These are phyloP conservation scores for Mortierella alpina DNA, from an alignment of 192 early-diverging fungal genomes.

Conservation along the genomic window DNA sequence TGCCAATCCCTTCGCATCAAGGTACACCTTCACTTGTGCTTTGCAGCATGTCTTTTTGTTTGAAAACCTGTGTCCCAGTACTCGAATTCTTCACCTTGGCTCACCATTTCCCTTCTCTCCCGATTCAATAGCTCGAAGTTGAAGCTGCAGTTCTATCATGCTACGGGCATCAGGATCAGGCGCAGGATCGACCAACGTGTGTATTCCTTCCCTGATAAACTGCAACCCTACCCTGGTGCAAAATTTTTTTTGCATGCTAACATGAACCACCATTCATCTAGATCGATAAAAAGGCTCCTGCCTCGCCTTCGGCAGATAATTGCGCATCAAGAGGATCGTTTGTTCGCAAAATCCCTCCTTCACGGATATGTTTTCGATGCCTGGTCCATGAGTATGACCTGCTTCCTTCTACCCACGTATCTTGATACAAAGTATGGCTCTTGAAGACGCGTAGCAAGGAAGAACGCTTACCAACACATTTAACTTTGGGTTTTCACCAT, in stretches of 20 bases:
- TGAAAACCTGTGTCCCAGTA: not conserved
- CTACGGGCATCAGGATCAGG: conserved; percentile 6
- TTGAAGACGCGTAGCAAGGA: not conserved
- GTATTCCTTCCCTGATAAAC: not conserved
- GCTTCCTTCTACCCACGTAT: not conserved
- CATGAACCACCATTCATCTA: not conserved
- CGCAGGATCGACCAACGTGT: conserved; percentile 7
- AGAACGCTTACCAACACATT: not conserved
- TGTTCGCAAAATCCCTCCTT: conserved; percentile 1
- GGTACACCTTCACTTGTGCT: conserved; percentile 7
- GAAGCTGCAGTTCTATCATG: conserved; percentile 41
- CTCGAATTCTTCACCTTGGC: too few species aligned
- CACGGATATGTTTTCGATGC: conserved; percentile 51
- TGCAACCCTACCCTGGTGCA: too few species aligned
- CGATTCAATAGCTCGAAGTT: conserved; percentile 25
- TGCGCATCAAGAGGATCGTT: not conserved
- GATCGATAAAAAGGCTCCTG: conserved; percentile 1
- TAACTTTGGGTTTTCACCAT: not conserved
- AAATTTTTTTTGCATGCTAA: too few species aligned
- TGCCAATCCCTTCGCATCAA: conserved; percentile 25
- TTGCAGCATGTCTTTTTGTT: not conserved
- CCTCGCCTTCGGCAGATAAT: conserved; percentile 11
- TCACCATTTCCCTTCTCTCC: not conserved
- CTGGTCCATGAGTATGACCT: conserved; percentile 31
- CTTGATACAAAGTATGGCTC: not conserved